A percentile compares a stretch with the other conserved stretches of the same genome.
Evolutionary conservation across 495 filamentous ascomycete genomes (phyloP).

Genomic region (Aspergillus conjunctus): DNA sequence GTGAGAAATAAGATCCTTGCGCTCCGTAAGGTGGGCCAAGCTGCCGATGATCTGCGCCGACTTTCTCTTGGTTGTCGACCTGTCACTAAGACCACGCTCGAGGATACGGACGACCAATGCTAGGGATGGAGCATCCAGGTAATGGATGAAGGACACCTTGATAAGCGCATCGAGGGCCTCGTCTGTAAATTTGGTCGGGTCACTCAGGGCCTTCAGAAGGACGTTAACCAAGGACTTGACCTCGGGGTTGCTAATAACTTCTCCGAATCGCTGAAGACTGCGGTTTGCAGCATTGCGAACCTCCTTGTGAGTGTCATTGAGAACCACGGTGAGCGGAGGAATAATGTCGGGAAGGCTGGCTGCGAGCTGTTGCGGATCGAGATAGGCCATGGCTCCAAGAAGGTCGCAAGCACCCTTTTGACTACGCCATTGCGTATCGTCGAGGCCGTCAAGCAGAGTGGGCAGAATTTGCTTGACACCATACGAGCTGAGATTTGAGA

Average conservation of each 20-base stretch:
- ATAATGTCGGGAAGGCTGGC: conserved; percentile 94
- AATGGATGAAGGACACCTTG: conserved; percentile 94
- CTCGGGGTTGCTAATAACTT: conserved; percentile 97
- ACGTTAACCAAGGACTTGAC: conserved; percentile 88
- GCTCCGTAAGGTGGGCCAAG: conserved; percentile 93
- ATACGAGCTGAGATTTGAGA: conserved; percentile 88
- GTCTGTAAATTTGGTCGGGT: conserved; percentile 96
- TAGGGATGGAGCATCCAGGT: conserved; percentile 91
- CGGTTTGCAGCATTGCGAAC: conserved; percentile 89
- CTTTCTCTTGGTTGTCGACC: conserved; percentile 93
- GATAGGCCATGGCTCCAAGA: conserved; percentile 95
- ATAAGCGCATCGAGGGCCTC: conserved; percentile 91
- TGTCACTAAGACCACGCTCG: conserved; percentile 85
- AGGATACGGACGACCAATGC: conserved; percentile 93
- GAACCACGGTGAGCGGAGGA: conserved; percentile 85
- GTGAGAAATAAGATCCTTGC: conserved; percentile 89
- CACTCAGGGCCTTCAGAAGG: conserved; percentile 92
- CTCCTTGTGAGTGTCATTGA: conserved; percentile 98
- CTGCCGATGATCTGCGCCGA: conserved; percentile 96
- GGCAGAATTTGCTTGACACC: conserved; percentile 94
- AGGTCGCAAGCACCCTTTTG: conserved; percentile 98
- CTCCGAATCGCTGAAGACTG: conserved; percentile 94
- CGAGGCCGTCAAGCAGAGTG: conserved; percentile 86
- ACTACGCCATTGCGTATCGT: conserved; percentile 95
- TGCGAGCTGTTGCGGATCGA: conserved; percentile 92